Conservation (phyloP, 164 flowering plant genomes). For the Berberis vulgaris region DNA sequence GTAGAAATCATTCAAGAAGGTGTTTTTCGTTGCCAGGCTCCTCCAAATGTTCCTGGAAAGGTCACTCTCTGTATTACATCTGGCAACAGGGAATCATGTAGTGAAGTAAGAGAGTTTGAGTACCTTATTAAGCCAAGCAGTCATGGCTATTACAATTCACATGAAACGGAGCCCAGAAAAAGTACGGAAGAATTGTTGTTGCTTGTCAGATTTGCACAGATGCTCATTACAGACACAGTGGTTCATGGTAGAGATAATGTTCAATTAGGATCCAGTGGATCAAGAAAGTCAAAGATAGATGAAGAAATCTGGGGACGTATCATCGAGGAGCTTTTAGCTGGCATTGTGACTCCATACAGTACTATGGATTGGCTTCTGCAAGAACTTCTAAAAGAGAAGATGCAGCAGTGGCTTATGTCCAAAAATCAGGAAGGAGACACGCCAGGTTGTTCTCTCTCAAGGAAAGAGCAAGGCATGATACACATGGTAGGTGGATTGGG, state of each 20-base stretch:
- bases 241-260: conserved; percentile 22
- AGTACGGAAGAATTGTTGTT: conserved; percentile 55
- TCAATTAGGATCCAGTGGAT: conserved; percentile 18
- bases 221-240: conserved; percentile 43
- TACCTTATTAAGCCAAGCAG: conserved; percentile 33
- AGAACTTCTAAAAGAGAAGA: conserved; percentile 71
- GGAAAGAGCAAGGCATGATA: conserved; percentile 84
- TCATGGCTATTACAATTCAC: conserved; percentile 15
- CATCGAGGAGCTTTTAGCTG: conserved; percentile 46
- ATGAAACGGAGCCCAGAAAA: conserved; percentile 25
- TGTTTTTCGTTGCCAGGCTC: conserved; percentile 72
- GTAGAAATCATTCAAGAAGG: conserved; percentile 65
- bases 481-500: conserved; percentile 90
- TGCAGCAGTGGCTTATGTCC: conserved; percentile 61
- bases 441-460: conserved; percentile 41
- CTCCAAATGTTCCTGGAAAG: conserved; percentile 60
- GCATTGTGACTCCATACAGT: conserved; percentile 36
- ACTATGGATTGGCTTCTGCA: conserved; percentile 62
- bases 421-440: conserved; percentile 21
- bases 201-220: conserved; percentile 63
- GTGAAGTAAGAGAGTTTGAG: conserved; percentile 87
- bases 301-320: conserved; percentile 52
- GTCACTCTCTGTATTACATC: conserved; percentile 67
- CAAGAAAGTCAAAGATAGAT: conserved; percentile 22
- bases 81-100: conserved; percentile 74